Conservation (phyloP, 2,329 filamentous ascomycete genomes). For the Cadophora malorum region DNA sequence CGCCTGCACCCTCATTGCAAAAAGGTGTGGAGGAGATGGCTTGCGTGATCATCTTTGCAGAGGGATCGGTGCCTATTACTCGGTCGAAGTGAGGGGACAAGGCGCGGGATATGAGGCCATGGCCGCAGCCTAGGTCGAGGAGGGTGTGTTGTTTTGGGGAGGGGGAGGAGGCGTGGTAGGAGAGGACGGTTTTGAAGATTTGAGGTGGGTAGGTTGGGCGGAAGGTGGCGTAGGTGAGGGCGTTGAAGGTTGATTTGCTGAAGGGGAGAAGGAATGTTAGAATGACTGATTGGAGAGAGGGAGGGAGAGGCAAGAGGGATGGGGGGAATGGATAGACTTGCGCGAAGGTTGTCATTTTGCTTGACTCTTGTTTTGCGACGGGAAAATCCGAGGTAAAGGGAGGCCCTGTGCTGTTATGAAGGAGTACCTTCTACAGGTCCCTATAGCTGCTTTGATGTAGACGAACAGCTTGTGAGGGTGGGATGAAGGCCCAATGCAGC, state of each 20-base stretch:
- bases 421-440: too few relatives aligned
- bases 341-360: slow-evolving; percentile 57
- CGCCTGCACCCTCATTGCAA: neutral
- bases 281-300: slow-evolving; percentile 9
- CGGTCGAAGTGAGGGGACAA: slow-evolving; percentile 59
- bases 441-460: too few relatives aligned
- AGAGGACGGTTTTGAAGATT: slow-evolving; percentile 60
- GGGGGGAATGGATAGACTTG: slow-evolving; percentile 42
- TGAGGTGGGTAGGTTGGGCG: slow-evolving; percentile 63
- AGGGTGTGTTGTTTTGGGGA: slow-evolving; percentile 46
- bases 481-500: too few relatives aligned
- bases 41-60: slow-evolving; percentile 61
- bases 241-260: slow-evolving; percentile 62
- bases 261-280: neutral
- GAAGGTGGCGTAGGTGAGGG: slow-evolving; percentile 64
- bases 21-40: slow-evolving; percentile 50
- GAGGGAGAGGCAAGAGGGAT: slow-evolving; percentile 11
- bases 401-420: too few relatives aligned
- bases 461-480: too few relatives aligned
- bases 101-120: slow-evolving; percentile 61
- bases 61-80: slow-evolving; percentile 63
- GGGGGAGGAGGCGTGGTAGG: slow-evolving; percentile 64
- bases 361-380: neutral
- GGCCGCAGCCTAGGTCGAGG: slow-evolving; percentile 69
- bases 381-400: too few relatives aligned